phyloP scores from a whole-genome alignment of 2,329 filamentous ascomycete species.

The Fusarium kyushuense region DNA sequence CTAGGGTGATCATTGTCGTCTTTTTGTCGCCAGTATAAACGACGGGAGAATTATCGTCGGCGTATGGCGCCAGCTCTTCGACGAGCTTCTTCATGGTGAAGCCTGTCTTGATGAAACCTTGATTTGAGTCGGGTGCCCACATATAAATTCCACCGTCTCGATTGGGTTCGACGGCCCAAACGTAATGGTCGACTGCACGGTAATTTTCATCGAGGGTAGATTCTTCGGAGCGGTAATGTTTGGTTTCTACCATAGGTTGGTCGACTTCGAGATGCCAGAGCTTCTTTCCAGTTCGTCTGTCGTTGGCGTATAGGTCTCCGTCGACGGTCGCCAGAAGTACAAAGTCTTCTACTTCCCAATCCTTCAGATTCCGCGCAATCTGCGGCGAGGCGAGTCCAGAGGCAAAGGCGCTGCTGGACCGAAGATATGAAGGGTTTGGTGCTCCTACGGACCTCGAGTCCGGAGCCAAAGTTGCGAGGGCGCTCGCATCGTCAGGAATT shows the following conservation, averaged over 20 bases:
- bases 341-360: constrained; percentile 99
- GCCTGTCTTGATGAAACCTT: constrained; percentile 73
- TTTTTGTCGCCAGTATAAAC: constrained; percentile 94
- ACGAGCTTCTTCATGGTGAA: constrained; percentile 88
- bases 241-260: constrained; percentile 90
- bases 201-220: constrained; percentile 71
- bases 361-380: constrained; percentile 95
- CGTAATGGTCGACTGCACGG: constrained; percentile 81
- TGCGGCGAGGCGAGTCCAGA: constrained; percentile 83
- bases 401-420: constrained; percentile 67
- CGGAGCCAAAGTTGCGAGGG: constrained; percentile 98
- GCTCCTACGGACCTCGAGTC: constrained; percentile 89
- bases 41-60: constrained; percentile 78
- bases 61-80: constrained; percentile 83
- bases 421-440: constrained; percentile 74
- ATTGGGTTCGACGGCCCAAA: constrained; percentile 96
- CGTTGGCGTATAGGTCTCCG: constrained; percentile 91
- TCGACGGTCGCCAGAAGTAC: constrained; percentile 99
- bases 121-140: constrained; percentile 74
- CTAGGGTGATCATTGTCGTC: constrained; percentile 88
- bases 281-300: constrained; percentile 85
- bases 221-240: constrained; percentile 79
- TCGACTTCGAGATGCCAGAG: constrained; percentile 89
- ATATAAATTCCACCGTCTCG: constrained; percentile 89
- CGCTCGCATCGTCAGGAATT: constrained; percentile 81